Base-by-base conservation (phyloP, 306 rosid species). In the Comarum palustre region DNA sequence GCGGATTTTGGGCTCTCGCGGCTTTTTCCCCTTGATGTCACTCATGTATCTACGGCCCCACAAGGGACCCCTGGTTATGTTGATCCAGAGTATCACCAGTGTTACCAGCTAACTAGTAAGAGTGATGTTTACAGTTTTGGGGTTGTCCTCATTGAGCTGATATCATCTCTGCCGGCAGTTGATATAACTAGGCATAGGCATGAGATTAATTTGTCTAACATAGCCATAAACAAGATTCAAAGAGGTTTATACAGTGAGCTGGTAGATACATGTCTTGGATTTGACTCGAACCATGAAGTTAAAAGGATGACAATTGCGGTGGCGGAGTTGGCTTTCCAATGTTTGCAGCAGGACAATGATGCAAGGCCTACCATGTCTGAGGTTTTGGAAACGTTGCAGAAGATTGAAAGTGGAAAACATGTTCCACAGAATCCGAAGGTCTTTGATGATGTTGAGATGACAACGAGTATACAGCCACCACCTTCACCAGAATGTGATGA, bases 1-100 rank as follows among this genome's bases (percentile, higher is more conserved):
- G 96, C 98, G 34, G 98, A 90, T 52, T 92, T 90, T 46, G 98
- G 98, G 25, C 85, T 92, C 19, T 90, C 96, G 4, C 76, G 94
- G 73, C 66, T 88, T 57, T 79, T 90, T 55, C 94, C 98, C 1
- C 51, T 47, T 9, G 76, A 88, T 69, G 90, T 71, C 9, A 82
- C 83, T 24, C 96, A 92, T 76, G 87, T 87, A 59, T 90, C 96
- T 50, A 90, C 94, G 5, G 80, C 88, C 59, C 96, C 97, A 55
- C 96, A 90, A 59, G 97, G 97, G 13, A 88, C 88, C 8, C 96
- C 90, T 1, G 94, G 97, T 1, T 90, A 90, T 50, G 83, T 90
- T 22, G 96, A 92, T 24, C 96, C 96, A 14, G 92, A 90, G 69
- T 86, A 90, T 69, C 85, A 85, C 75, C 88, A 86, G 41, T 80